Conservation (phyloP, 495 filamentous ascomycete genomes). For the Penicillium tannophilum region DNA sequence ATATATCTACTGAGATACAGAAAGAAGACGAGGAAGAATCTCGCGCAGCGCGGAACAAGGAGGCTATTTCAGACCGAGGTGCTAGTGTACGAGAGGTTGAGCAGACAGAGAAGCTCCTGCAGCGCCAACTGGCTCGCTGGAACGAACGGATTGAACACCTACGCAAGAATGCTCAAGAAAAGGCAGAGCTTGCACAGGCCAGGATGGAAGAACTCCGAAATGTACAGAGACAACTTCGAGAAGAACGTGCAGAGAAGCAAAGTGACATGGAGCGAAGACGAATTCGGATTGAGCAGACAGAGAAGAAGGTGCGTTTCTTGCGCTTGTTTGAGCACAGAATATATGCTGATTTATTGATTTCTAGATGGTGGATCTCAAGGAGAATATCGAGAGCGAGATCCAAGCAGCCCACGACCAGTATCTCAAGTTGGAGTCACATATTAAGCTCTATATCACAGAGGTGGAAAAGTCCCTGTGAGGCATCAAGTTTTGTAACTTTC, state of each 20-base stretch:
- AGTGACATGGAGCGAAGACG: constrained; percentile 88
- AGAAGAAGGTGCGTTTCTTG: constrained; percentile 80
- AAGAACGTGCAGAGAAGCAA: constrained; percentile 82
- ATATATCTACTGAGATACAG: constrained; percentile 76
- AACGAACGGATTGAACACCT: constrained; percentile 82
- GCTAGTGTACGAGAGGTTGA: constrained; percentile 91
- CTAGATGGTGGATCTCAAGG: constrained; percentile 95
- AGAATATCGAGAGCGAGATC: constrained; percentile 94
- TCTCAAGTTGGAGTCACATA: constrained; percentile 93
- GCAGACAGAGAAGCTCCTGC: constrained; percentile 77
- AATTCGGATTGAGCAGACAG: constrained; percentile 93
- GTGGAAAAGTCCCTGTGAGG: constrained; percentile 88
- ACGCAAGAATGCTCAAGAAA: constrained; percentile 74
- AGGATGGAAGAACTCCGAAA: constrained; percentile 88
- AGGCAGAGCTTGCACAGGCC: constrained; percentile 74
- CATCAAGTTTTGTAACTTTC: constrained; percentile 20
- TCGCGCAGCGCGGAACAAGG: constrained; percentile 76
- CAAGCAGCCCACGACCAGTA: constrained; percentile 87
- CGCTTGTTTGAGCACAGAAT: background rate
- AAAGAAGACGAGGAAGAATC: constrained; percentile 89
- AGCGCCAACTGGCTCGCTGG: constrained; percentile 81
- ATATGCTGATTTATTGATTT: constrained; percentile 13
- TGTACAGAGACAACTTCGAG: constrained; percentile 76
- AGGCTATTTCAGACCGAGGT: constrained; percentile 82
- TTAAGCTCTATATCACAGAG: constrained; percentile 95